Base-by-base conservation (phyloP, 2,329 filamentous ascomycete species). In the Talaromyces sp. region DNA sequence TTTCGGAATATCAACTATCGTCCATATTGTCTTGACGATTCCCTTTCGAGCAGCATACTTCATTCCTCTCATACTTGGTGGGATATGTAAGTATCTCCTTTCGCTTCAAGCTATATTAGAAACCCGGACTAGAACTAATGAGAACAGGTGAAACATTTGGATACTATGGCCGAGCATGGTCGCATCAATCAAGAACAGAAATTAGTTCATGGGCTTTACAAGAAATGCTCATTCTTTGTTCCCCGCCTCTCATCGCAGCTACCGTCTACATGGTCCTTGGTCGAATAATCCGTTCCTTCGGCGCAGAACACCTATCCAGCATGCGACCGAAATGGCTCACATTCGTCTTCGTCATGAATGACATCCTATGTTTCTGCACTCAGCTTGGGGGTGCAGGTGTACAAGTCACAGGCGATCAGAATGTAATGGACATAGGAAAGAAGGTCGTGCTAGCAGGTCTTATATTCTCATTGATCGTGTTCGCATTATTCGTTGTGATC, bases 211-310 rank as follows among this genome's bases (percentile, higher is more conserved):
- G 69, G 64, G 65, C 68, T 0, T 64, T 73, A 1, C 74, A 77
- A 51, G 65, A 68, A 27, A 66, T 76, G 49, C 63, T 73, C 20
- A 68, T 75, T 39, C 67, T 78, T 3, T 62, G 77, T 10, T 70
- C 73, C 0, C 75, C 76, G 0, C 68, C 73, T 0, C 63, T 79
- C 4, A 70, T 76, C 41, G 72, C 76, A 8, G 66, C 65, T 14
- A 67, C 60, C 3, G 47, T 68, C 5, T 69, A 76, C 60, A 76
- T 75, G 72, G 52, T 69, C 14, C 71, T 78, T 1, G 72, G 70
- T 0, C 72, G 75, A 0, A 63, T 77, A 9, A 72, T 78, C 17
- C 52, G 57, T 3, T 51, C 70, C 11, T 63, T 71, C 4, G 47
- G 70, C 33, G 75, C 70, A 2, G 71, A 77, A 40, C 40, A 65